Evolutionary conservation across 306 rosid genomes (phyloP), one percentile per base, ranked within the genome.

Genomic region (Fagus crenata): DNA sequence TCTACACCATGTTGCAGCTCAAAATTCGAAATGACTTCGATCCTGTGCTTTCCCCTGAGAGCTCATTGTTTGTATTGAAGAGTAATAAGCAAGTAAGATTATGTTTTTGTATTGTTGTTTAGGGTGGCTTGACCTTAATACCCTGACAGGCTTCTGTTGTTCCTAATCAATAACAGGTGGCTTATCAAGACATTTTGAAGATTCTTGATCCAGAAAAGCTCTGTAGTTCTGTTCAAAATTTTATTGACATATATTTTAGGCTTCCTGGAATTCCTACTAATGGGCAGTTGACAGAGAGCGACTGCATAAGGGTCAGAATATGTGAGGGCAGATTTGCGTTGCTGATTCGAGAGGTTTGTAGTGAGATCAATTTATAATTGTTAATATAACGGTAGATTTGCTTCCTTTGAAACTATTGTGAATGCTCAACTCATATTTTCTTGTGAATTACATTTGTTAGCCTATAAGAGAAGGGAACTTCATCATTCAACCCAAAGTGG

Each of bases 1-100:
- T 53, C 53, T 77, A 5, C 55, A 76, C 9, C 51, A 49, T 77
- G 51, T 81, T 85, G 87, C 97, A 95, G 99, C 97, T 95, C 80
- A 95, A 95, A 89, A 95, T 95, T 82, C 95, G 99, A 82, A 95
- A 95, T 80, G 99, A 95, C 90, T 95, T 95, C 82, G 99, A 95
- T 82, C 99, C 99, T 28, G 99, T 95, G 78, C 88, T 95, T 82
- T 95, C 99, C 71, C 98, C 99, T 0, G 99, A 95, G 90, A 95
- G 99, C 86, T 95, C 99, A 72, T 86, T 89, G 86, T 95, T 95
- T 89, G 93, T 95, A 68, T 78, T 95, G 85, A 95, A 95, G 89
- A 95, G 97, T 86, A 92, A 95, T 84, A 88, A 88, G 81, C 88
- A 91, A 83, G 99, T 95, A 86, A 72, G 87, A 55, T 61, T 63